phyloP scores from a whole-genome alignment of 257 asterid genomes.

The Scutellaria galericulata region DNA sequence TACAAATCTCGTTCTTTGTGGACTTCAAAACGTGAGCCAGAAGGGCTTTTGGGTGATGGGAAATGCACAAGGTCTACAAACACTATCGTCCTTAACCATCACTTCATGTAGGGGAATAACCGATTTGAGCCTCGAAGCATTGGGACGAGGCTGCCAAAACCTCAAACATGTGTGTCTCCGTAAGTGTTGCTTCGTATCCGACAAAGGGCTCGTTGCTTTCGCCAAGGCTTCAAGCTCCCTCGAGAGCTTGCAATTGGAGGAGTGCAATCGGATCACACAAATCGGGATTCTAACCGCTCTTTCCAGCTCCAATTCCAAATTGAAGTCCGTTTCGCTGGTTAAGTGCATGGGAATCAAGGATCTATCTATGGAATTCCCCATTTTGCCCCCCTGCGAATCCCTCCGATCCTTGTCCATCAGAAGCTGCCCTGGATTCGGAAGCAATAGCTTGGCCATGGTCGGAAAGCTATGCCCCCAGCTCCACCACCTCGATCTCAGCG shows the following conservation, averaged over 20 bases:
- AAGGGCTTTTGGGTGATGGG: slow-evolving; percentile 98
- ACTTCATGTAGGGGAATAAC: slow-evolving; percentile 71
- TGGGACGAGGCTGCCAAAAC: slow-evolving; percentile 68
- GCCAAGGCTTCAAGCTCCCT: slow-evolving; percentile 63
- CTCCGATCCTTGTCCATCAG: slow-evolving; percentile 73
- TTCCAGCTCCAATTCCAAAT: slow-evolving; percentile 61
- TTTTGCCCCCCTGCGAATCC: slow-evolving; percentile 72
- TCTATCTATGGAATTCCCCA: slow-evolving; percentile 48
- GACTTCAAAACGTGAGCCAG: slow-evolving; percentile 78
- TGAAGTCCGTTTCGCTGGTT: slow-evolving; percentile 71
- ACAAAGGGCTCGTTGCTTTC: slow-evolving; percentile 72
- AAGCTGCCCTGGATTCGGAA: slow-evolving; percentile 83
- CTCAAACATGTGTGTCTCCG: slow-evolving; percentile 64
- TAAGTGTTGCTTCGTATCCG: slow-evolving; percentile 74
- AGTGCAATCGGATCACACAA: slow-evolving; percentile 83
- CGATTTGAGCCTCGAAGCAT: slow-evolving; percentile 71
- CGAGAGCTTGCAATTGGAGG: slow-evolving; percentile 79
- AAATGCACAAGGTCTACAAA: slow-evolving; percentile 65
- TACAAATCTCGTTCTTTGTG: slow-evolving; percentile 58
- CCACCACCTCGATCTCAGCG: slow-evolving; percentile 77
- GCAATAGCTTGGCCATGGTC: slow-evolving; percentile 70
- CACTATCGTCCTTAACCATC: slow-evolving; percentile 60
- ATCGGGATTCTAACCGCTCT: slow-evolving; percentile 64
- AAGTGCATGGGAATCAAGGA: slow-evolving; percentile 85
- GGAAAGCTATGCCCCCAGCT: slow-evolving; percentile 85